Evolutionary conservation across 768 basidiomycete genomes (phyloP).

Genomic region (Leccinum arenicola): DNA sequence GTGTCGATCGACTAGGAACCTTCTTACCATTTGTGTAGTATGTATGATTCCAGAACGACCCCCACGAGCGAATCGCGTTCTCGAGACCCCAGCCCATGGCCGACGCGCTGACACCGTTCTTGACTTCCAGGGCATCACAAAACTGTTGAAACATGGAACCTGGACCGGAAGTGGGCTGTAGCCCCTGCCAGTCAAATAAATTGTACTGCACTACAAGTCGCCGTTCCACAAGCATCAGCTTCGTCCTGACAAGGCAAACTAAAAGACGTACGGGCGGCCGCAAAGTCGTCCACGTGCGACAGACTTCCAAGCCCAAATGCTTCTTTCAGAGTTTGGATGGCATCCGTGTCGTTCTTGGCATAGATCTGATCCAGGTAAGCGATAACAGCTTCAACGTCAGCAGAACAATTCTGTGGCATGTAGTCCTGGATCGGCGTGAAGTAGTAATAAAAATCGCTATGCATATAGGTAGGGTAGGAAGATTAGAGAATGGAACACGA

Average conservation of each 20-base stretch:
- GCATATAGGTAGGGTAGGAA: background rate
- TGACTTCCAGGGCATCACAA: background rate
- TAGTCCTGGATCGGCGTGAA: background rate
- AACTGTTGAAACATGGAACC: background rate
- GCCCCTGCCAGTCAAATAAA: background rate
- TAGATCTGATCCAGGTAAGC: background rate
- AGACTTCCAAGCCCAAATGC: background rate
- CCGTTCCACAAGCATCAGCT: constrained; percentile 7
- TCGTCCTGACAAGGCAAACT: background rate
- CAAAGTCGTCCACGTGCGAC: background rate
- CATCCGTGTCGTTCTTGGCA: constrained; percentile 28
- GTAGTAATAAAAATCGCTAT: background rate
- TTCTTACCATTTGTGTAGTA: background rate
- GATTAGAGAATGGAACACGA: background rate
- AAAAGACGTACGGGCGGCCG: background rate
- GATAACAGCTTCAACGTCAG: background rate
- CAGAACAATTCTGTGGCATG: background rate
- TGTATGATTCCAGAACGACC: background rate
- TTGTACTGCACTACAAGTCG: background rate
- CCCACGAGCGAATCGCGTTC: background rate
- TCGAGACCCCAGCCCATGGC: background rate
- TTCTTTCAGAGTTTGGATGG: background rate
- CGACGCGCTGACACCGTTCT: background rate
- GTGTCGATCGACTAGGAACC: background rate
- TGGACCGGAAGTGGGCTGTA: background rate